Evolutionary conservation across 768 basidiomycete genomes (phyloP).

Genomic region (Tylopilus cervinicoccineus): DNA sequence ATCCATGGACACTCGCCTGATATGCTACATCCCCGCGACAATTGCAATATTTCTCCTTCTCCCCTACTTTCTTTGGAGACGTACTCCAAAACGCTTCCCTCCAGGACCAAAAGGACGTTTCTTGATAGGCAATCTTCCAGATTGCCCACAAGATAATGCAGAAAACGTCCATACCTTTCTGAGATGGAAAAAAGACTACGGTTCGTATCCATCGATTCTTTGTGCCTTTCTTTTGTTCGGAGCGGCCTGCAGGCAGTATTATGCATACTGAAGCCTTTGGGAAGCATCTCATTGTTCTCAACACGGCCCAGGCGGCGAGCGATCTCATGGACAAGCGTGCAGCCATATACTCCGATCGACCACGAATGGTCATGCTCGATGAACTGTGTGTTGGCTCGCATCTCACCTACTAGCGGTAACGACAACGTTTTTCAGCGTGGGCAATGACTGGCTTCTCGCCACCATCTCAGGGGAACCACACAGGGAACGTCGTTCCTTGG

Average conservation of each 20-base stretch:
- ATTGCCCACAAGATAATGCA: background rate
- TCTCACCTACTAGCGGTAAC: background rate
- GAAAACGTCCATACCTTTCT: background rate
- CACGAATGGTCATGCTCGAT: conserved; percentile 1
- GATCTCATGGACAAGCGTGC: conserved; percentile 9
- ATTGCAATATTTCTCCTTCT: background rate
- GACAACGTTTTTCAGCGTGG: background rate
- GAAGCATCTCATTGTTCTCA: background rate
- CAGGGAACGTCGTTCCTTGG: conserved; percentile 6
- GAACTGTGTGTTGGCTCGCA: background rate
- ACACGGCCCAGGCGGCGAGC: background rate
- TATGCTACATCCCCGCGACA: background rate
- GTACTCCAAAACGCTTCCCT: background rate
- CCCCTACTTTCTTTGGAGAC: background rate
- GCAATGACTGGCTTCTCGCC: background rate
- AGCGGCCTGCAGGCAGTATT: background rate
- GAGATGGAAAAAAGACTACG: background rate
- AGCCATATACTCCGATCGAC: background rate
- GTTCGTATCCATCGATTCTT: background rate
- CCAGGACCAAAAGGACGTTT: conserved; percentile 3
- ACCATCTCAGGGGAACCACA: conserved; percentile 8
- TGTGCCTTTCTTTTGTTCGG: background rate
- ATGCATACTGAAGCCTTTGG: background rate
- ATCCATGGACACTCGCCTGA: background rate
- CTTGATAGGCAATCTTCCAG: background rate